Evolutionary conservation across 2,329 filamentous ascomycete genomes (phyloP), one percentile per base, ranked within the genome.

Genomic region (Xylariaceae sp.): DNA sequence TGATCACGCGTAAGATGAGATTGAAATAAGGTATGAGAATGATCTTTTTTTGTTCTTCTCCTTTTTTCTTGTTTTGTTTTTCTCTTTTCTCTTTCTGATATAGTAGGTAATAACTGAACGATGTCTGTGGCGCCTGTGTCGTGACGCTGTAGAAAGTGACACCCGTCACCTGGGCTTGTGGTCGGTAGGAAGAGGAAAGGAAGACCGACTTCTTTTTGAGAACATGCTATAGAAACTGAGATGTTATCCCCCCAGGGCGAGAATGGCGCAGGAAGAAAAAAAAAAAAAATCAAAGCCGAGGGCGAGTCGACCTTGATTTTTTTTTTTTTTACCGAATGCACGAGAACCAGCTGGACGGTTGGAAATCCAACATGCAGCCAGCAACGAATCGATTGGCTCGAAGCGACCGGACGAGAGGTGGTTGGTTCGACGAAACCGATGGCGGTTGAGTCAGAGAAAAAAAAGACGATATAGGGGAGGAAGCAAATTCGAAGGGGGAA

Each of bases 131-230:
- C 76, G 77, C 75, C 73, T 74, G 72, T 76, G 74, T 77, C 77
- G 78, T 74, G 73, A 74, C 76, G 75, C 76, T 71, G 69, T 68
- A 74, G 75, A 73, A 72, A 74, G 75, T 74, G 74, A 77, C 71
- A 73, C 76, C 76, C 74, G 80, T 84, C 82, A 84, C 81, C 82
- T 82, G 78, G 80, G 79, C 82, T 81, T 82, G 77, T 80, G 78
- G 77, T 82, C 80, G 80, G 80, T 79, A 72, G 79, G 79, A 78
- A 78, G 80, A 78, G 77, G 79, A 74, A 78, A 80, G 73, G 75
- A 77, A 74, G 74, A 76, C 70, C 75, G 76, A 79, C 75, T 79
- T 80, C 76, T 77, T 78, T 76, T 76, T 75, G 78, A 77, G 74
- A 81, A 84, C 82, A 84, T 84, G 76, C 77, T 76, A 78, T 59